Conservation (phyloP, 305 asterid genomes). For the Fraxinus angustifolia region DNA sequence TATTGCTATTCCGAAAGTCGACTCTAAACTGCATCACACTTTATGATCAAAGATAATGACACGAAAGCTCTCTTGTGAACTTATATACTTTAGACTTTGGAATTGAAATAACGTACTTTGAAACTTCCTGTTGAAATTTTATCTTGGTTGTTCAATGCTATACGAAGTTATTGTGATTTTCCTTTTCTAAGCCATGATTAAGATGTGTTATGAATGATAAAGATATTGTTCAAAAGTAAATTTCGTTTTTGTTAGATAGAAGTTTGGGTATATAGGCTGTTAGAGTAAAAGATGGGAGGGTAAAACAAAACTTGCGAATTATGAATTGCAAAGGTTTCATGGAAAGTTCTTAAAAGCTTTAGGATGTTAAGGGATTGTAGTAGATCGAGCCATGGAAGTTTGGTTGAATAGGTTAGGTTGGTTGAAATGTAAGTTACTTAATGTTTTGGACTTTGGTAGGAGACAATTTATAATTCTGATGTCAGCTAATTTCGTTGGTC, state of each 20-base stretch:
- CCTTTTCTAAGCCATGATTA: background rate
- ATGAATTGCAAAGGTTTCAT: no score
- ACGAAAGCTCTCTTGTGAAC: slow-evolving; percentile 98
- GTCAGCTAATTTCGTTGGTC: background rate
- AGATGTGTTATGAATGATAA: background rate
- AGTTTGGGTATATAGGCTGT: background rate
- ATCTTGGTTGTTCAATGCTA: background rate
- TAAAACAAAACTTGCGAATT: background rate
- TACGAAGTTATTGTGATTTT: background rate
- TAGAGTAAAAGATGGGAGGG: background rate
- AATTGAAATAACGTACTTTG: background rate
- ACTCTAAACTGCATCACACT: no score
- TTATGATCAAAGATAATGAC: slow-evolving; percentile 24
- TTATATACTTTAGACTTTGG: slow-evolving; percentile 42
- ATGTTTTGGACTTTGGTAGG: background rate
- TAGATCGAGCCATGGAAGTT: background rate
- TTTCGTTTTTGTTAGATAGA: no score
- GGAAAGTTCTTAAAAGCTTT: background rate
- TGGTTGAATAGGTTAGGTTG: background rate
- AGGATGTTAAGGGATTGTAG: background rate
- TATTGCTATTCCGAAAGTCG: no score
- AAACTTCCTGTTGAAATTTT: background rate
- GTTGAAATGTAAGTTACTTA: background rate
- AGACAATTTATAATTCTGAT: background rate
- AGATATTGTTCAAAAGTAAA: no score